These are phyloP conservation scores for Penicillium sp. DNA, from an alignment of 2,329 filamentous ascomycete genomes.

Conservation along the genomic window DNA sequence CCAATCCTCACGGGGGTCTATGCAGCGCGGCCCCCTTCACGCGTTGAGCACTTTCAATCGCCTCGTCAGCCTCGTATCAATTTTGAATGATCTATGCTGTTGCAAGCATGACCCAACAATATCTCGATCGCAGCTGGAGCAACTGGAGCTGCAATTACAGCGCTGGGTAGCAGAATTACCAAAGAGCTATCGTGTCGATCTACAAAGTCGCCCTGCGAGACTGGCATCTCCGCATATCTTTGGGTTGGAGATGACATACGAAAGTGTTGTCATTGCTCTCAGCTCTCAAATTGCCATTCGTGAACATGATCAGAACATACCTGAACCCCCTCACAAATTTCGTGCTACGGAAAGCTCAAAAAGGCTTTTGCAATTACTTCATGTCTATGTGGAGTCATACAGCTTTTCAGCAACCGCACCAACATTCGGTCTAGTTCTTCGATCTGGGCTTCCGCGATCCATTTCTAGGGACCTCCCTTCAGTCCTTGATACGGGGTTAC, in stretches of 20 bases:
- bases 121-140: conserved; percentile 28
- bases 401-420: conserved; percentile 40
- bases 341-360: conserved; percentile 36
- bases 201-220: conserved; percentile 24
- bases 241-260: conserved; percentile 35
- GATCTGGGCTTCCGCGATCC: conserved; percentile 28
- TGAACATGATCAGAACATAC: conserved; percentile 21
- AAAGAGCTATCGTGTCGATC: conserved; percentile 29
- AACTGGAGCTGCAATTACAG: conserved; percentile 31
- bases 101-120: conserved; percentile 22
- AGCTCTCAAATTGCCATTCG: conserved; percentile 27
- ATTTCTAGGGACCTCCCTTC: conserved; percentile 10
- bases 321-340: conserved; percentile 21
- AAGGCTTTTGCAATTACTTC: conserved; percentile 36
- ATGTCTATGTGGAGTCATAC: conserved; percentile 41
- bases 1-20: conserved; percentile 26
- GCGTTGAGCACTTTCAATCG: conserved; percentile 54
- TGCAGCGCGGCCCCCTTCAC: conserved; percentile 42
- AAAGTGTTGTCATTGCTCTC: conserved; percentile 26
- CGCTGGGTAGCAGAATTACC: conserved; percentile 33
- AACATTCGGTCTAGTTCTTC: conserved; percentile 43
- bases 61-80: conserved; percentile 41
- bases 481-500: conserved; percentile 27
- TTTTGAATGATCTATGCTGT: conserved; percentile 34
- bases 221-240: conserved; percentile 34